Evolutionary conservation across 2,329 filamentous ascomycete genomes (phyloP), one percentile per base, ranked within the genome.

Genomic region (Exophiala alcalophila): DNA sequence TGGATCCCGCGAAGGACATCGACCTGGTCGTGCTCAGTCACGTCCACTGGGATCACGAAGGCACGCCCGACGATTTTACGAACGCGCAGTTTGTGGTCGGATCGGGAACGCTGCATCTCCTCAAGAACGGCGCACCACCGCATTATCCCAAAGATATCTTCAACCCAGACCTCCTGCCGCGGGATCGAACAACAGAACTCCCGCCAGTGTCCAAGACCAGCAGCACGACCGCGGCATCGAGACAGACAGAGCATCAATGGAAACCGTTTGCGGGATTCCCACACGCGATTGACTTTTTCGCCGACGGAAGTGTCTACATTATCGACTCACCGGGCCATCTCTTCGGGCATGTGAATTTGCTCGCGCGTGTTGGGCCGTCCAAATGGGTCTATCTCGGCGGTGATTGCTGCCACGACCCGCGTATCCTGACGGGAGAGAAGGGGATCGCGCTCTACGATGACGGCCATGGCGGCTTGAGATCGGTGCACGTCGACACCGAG

Each of bases 61-160:
- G 76, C n/a, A 76, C 73, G 4, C 72, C 75, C 0, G 59, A 63
- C 1, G 73, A 78, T 52, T 80, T 77, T 49, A 47, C 64, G 0
- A 58, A 62, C 9, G 65, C 73, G 0, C 62, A 63, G 2, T 77
- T 80, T 49, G 51, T 74, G 3, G 70, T 79, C 7, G 77, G 77
- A 0, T 61, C 65, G 3, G 72, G 72, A 4, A 68, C 69, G 0
- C 50, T 53, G 5, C 50, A 67, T 25, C 56, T 76, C 1, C 57
- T 76, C 9, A 54, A 71, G 28, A 48, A 65, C 15, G 75, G 40
- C 4, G 40, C 36, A 9, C 41, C 52, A 8, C 45, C 47, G n/a
- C 35, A 49, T 14, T 56, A 55, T 11, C 49, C 44, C 11, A 52
- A 56, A 41, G 21, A 52, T 47, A 54, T 55, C 31, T 62, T 61